Evolutionary conservation across 331 rosid species (phyloP).

Genomic region (Erythrophleum ivorense): DNA sequence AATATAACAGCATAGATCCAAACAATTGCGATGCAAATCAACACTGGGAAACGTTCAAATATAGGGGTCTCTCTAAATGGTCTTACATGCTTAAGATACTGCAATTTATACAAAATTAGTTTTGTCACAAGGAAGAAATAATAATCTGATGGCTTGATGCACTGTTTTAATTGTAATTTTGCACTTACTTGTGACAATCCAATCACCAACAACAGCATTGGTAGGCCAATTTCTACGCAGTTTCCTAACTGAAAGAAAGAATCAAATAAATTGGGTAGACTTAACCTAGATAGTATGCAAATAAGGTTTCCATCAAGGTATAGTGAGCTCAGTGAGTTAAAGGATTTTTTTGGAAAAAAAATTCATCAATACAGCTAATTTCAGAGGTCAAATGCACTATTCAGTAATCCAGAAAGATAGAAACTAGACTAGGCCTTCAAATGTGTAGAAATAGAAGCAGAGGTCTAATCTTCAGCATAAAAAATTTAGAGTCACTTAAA

Average conservation of each 20-base stretch:
- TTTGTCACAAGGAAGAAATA: constrained; percentile 14
- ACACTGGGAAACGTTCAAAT: constrained; percentile 68
- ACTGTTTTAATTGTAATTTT: neutral
- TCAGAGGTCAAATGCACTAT: neutral
- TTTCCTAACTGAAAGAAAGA: constrained; percentile 78
- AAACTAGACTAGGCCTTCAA: constrained; percentile 11
- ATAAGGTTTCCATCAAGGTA: constrained; percentile 25
- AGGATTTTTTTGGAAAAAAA: constrained; percentile 26
- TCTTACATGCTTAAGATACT: constrained; percentile 87
- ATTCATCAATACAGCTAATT: neutral
- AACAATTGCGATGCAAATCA: constrained; percentile 60
- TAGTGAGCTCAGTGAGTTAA: constrained; percentile 14
- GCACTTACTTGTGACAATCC: constrained; percentile 85
- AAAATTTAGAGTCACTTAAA: neutral
- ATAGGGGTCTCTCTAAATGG: constrained; percentile 67
- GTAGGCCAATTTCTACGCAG: constrained; percentile 93
- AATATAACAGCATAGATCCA: constrained; percentile 70
- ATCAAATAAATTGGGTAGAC: constrained; percentile 10
- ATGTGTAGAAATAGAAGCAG: neutral
- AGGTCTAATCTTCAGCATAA: neutral
- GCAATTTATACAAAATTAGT: constrained; percentile 46
- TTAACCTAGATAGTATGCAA: neutral
- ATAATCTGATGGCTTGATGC: constrained; percentile 6
- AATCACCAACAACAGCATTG: constrained; percentile 81
- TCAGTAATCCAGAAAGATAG: constrained; percentile 21